Evolutionary conservation across 2,329 filamentous ascomycete species (phyloP), one percentile per base, ranked within the genome.

Genomic region (Hypoxylon sp.): DNA sequence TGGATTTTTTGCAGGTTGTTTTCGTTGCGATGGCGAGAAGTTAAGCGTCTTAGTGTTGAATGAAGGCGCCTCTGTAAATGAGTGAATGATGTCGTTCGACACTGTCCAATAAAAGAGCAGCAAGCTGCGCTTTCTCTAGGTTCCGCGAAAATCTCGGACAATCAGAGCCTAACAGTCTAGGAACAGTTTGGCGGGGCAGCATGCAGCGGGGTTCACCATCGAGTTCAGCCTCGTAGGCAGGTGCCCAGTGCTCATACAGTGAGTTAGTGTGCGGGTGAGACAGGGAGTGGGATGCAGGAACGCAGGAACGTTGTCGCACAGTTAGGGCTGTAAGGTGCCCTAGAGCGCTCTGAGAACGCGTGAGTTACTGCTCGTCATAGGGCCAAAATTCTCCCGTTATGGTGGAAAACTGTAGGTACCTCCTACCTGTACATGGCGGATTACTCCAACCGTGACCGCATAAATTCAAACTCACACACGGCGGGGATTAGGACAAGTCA

Each of bases 111-210:
- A 37, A 70, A 63, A 68, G 39, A 54, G 8, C 11, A 23, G 45
- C 19, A 34, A 45, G 39, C 48, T 47, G n/a, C 32, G 32, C 53
- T 62, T 58, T 67, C 61, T 62, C 60, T 58, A 34, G 46, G 12
- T 29, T 51, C 61, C 68, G 68, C 68, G 12, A 70, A 70, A 70
- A 70, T 70, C n/a, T 70, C 65, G 65, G 68, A 45, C 54, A 67
- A 70, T 61, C 64, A 53, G 32, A 30, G 16, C 37, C 55, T 46
- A 30, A 21, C 23, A 21, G 37, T 41, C n/a, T 41, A 58, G 43
- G 47, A 50, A 34, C 34, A 14, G 51, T 54, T 56, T 52, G 60
- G 55, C 60, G 64, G 60, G 60, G 60, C 55, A 60, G 16, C 9
- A 2, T 48, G 45, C 48, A 64, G 62, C 53, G 63, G 63, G 52